Percentiles rank a stretch among this genome's conserved stretches.
Conservation (phyloP, 345 rosid genomes). For the Nephelium lappaceum region DNA sequence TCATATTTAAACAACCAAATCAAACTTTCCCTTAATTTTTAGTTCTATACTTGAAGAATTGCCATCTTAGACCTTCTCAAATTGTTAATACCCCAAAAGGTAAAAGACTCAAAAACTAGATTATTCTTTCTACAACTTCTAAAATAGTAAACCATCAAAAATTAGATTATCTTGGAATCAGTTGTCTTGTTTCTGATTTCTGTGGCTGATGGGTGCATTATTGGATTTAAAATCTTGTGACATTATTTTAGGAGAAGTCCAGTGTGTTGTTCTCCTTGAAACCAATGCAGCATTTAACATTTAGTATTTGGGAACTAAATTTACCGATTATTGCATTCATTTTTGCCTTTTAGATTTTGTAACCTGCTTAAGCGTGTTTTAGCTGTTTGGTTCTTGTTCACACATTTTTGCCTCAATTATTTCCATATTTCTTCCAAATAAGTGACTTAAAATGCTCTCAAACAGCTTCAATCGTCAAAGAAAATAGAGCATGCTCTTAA, state of each 20-base stretch:
- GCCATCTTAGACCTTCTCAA: no score
- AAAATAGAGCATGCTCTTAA: background rate
- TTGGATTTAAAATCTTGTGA: constrained; percentile 8
- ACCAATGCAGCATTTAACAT: constrained; percentile 1
- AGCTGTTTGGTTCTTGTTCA: background rate
- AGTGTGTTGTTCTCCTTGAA: constrained; percentile 9
- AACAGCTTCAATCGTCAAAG: background rate
- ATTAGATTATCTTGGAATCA: background rate
- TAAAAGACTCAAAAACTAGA: no score
- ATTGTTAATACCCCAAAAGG: no score
- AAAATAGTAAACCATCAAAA: no score
- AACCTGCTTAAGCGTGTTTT: background rate
- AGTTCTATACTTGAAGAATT: no score
- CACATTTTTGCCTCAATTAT: background rate
- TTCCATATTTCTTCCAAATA: background rate
- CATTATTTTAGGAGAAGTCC: constrained; percentile 7
- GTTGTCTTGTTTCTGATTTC: background rate
- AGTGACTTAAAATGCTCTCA: background rate
- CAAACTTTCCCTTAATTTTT: no score
- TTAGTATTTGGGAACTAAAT: constrained; percentile 15
- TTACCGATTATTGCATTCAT: background rate
- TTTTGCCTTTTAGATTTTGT: background rate
- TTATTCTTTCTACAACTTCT: no score
- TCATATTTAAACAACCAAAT: no score
- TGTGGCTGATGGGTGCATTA: background rate